Conservation (phyloP, 441 rosid genomes). For the Jatropha multifida region DNA sequence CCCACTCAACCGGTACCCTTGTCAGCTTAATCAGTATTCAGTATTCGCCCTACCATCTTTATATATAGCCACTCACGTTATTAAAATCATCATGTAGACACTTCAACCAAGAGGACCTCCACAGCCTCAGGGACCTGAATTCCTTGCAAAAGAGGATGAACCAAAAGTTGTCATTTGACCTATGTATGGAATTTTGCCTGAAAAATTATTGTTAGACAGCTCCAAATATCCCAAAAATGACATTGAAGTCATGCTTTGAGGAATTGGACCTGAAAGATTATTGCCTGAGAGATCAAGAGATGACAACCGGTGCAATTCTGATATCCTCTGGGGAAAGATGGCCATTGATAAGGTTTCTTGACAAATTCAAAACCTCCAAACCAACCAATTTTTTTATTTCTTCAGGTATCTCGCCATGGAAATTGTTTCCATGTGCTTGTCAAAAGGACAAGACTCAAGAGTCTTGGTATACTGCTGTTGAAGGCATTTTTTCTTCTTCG, state of each 20-base stretch:
- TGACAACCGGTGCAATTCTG: slow-evolving; percentile 29
- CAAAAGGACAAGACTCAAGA: slow-evolving; percentile 36
- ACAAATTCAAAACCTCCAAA: slow-evolving; percentile 35
- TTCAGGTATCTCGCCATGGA: slow-evolving; percentile 36
- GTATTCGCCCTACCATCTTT: neutral
- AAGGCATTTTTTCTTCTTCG: slow-evolving; percentile 40
- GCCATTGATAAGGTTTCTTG: slow-evolving; percentile 32
- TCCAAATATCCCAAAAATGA: slow-evolving; percentile 39
- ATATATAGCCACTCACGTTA: neutral
- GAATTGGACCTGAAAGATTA: slow-evolving; percentile 35
- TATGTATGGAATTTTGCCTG: slow-evolving; percentile 36
- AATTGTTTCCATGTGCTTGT: slow-evolving; percentile 33
- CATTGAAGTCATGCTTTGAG: slow-evolving; percentile 31
- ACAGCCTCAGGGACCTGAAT: slow-evolving; percentile 34
- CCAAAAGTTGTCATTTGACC: slow-evolving; percentile 36
- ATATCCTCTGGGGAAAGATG: slow-evolving; percentile 30
- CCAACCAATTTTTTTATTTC: slow-evolving; percentile 34
- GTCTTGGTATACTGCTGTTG: slow-evolving; percentile 35
- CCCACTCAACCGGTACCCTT: too few species aligned
- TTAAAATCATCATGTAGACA: slow-evolving; percentile 18
- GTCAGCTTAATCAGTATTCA: too few species aligned
- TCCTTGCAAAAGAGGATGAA: slow-evolving; percentile 37
- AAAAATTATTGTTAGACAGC: slow-evolving; percentile 33
- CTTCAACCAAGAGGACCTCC: slow-evolving; percentile 24
- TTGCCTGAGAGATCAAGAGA: slow-evolving; percentile 52